Base-by-base conservation (phyloP, 352 stramenopile species). In the Pythium myriotylum region DNA sequence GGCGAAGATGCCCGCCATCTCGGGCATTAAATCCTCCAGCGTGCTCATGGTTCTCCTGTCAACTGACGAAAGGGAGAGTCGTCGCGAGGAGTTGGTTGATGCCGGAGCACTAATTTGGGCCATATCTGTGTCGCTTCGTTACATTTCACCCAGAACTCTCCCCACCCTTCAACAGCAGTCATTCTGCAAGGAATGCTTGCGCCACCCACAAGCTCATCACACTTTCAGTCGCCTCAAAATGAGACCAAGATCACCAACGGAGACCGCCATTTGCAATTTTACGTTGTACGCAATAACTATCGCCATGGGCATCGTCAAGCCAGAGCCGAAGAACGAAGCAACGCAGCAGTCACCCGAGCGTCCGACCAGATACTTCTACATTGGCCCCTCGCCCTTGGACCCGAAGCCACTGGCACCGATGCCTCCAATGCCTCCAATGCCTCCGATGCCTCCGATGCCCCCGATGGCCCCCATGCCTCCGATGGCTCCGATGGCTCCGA, bases 21-120 rank as follows among this genome's bases (percentile, higher is more conserved):
- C 79, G 24, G 79, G 82, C 59, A 91, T 70, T 40, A 88, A 54
- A 53, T 88, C 77, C 53, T 87, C 82, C 26, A 91, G 73, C 47
- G 68, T 59, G 56, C 74, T 82, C 82, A 91, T 91, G 43, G 41
- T 40, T 26, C 12, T 27, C 22, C 40, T n/a, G n/a, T n/a, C n/a
- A n/a, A n/a, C n/a, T 9, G 17, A 6, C 17, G 29, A 13, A 22
- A 27, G 29, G 29, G 29, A 5, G 29, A 35, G 5, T 10, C 5
- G 29, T 35, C 29, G 29, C 10, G 29, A 10, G 29, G 5, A 35
- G 29, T 35, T 35, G 29, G 29, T 35, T 35, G 5, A 10, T 35
- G 29, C 29, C 29, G 29, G 10, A 5, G 29, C 29, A 35, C 29
- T 35, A 35, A 35, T 35, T 35, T 10, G 10, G 29, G 29, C n/a